Base-by-base conservation (phyloP, 805 yeast species). In the Candida dajiaensis region DNA sequence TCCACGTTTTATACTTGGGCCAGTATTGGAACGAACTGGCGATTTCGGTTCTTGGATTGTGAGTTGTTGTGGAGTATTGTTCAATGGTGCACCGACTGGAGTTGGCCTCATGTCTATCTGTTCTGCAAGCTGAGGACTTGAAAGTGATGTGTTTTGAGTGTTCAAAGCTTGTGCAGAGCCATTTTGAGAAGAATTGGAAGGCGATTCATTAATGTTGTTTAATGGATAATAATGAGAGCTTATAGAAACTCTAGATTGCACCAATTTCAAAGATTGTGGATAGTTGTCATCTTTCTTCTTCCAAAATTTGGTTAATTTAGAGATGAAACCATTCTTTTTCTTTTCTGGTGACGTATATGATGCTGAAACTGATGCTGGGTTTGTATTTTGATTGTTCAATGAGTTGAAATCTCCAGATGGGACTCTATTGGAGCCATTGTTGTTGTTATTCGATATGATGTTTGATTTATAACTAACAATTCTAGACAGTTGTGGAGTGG, bases 241-340 rank as follows among this genome's bases (percentile, higher is more conserved):
- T 22, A 18, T 9, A 6, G 51, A 48, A 16, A 37, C 37, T 15
- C 44, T 22, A 11, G 51, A 42, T 18, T 36, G 31, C 4, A 43
- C 40, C 11, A 18, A 20, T 9, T 47, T 20, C 18, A 47, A 16
- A 4, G 26, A 22, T 15, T 25, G 20, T 10, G 4, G 11, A 21
- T 22, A 22, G 8, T 41, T 26, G 16, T 52, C 41, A 21, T 52
- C 56, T 36, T 47, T 51, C 23, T 51, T 53, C 45, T 66, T 67
- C 57, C 65, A 67, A 25, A 68, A 55, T 25, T 66, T 65, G 4
- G 67, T 48, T 15, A 68, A 51, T 50, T 61, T 68, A 11, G 55
- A 57, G 18, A 68, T 60, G 37, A 68, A 56, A 19, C 59, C 62
- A 35, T 55, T 55, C 36, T 62, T 63, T 41, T 58, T 63, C 52